Percentiles rank a stretch among this genome's conserved stretches.
phyloP scores from a whole-genome alignment of 177 flowering plant species.

The Tripterygium wilfordii region DNA sequence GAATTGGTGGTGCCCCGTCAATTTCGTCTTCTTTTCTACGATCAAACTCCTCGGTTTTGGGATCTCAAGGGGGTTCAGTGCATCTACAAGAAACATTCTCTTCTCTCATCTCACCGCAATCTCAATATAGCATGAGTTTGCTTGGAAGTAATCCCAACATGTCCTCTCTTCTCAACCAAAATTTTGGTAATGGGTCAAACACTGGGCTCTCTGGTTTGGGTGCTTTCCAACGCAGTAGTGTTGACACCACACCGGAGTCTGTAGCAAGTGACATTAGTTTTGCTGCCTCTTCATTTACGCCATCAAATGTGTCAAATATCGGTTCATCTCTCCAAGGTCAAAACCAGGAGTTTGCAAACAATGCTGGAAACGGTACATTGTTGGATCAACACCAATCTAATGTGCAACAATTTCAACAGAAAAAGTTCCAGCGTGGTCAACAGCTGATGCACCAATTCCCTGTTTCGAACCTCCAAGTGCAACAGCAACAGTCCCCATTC shows the following conservation, averaged over 20 bases:
- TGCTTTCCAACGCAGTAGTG: too few species aligned
- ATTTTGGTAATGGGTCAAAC: too few species aligned
- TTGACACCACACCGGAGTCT: too few species aligned
- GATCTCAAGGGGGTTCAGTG: too few species aligned
- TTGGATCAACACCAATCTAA: conserved; percentile 60
- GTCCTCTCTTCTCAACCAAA: too few species aligned
- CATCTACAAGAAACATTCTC: too few species aligned
- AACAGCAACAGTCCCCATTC: conserved; percentile 49
- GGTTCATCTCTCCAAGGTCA: conserved; percentile 49
- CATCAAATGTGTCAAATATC: conserved; percentile 36
- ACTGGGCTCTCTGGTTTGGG: too few species aligned
- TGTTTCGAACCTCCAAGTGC: conserved; percentile 29
- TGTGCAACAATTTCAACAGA: conserved; percentile 67
- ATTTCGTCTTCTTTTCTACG: conserved; percentile 41
- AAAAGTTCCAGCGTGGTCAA: conserved; percentile 69
- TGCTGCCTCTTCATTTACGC: conserved; percentile 38
- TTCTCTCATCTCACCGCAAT: too few species aligned
- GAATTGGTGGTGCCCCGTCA: conserved; percentile 46
- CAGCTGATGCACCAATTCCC: conserved; percentile 63
- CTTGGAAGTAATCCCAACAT: too few species aligned
- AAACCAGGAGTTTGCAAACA: conserved; percentile 53
- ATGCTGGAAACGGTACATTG: conserved; percentile 44
- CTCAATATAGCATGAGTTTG: too few species aligned
- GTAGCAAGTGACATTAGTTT: too few species aligned
- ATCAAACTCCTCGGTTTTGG: too few species aligned